Evolutionary conservation across 352 stramenopile species (phyloP).

Genomic region (Globisporangium abappressorium): DNA sequence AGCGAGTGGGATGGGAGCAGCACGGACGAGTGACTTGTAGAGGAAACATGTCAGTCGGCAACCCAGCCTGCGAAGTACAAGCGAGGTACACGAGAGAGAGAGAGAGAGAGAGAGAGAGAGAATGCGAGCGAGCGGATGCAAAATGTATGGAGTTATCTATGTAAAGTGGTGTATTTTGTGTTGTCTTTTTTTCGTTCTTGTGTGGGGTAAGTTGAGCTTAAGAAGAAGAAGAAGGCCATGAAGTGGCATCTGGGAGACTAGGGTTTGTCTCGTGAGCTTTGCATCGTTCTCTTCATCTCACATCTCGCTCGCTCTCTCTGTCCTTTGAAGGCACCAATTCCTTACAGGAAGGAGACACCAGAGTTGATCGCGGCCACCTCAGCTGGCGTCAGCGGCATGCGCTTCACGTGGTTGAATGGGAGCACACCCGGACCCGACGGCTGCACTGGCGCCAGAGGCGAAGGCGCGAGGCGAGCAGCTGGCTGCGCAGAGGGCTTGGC

Average conservation of each 20-base stretch:
- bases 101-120: too few relatives aligned
- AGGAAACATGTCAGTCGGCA: not conserved
- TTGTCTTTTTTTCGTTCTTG: constrained; percentile 9
- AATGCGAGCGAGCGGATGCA: not conserved
- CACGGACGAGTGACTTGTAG: not conserved
- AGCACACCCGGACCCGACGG: constrained; percentile 64
- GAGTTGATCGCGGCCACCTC: constrained; percentile 84
- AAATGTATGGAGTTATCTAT: constrained; percentile 18
- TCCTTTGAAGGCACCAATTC: not conserved
- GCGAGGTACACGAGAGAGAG: not conserved
- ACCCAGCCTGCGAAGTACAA: constrained; percentile 1
- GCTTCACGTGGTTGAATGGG: constrained; percentile 60
- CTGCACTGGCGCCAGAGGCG: constrained; percentile 31
- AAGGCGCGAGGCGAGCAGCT: constrained; percentile 17
- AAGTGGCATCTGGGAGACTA: not conserved
- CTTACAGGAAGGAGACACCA: constrained; percentile 70
- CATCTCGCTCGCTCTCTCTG: not conserved
- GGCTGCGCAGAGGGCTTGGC: constrained; percentile 29
- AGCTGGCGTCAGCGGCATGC: constrained; percentile 54
- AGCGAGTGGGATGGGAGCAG: constrained; percentile 1
- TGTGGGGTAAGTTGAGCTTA: not conserved
- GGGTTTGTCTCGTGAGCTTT: not conserved
- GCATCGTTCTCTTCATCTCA: not conserved
- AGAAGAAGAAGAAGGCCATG: not conserved
- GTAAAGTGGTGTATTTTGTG: constrained; percentile 20